phyloP scores from a whole-genome alignment of 2,329 filamentous ascomycete species.

The Microdochium nivale region DNA sequence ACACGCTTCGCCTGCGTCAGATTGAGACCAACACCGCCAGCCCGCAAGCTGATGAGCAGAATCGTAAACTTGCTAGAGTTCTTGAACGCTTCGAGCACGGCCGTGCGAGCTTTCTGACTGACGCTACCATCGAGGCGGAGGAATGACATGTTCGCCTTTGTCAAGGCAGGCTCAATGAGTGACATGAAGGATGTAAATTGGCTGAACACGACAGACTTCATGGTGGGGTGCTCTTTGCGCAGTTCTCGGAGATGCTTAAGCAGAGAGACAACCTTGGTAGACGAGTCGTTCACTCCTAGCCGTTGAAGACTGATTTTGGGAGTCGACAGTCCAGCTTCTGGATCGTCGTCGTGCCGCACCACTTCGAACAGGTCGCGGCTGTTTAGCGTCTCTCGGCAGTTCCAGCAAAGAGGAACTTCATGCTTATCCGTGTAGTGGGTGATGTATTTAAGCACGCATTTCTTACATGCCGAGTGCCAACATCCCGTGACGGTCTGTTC shows the following conservation, averaged over 20 bases:
- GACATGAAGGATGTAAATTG: constrained; percentile 96
- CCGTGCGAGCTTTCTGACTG: constrained; percentile 73
- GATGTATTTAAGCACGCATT: constrained; percentile 85
- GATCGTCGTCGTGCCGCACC: constrained; percentile 63
- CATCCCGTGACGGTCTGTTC: constrained; percentile 92
- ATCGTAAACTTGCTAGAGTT: constrained; percentile 56
- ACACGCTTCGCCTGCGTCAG: constrained; percentile 82
- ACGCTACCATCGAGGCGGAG: constrained; percentile 90
- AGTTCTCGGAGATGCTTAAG: constrained; percentile 65
- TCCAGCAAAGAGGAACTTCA: constrained; percentile 75
- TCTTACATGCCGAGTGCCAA: constrained; percentile 96
- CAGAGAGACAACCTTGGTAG: constrained; percentile 79
- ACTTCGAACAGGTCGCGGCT: constrained; percentile 87
- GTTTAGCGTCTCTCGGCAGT: constrained; percentile 77
- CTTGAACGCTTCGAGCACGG: constrained; percentile 67
- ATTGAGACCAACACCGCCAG: constrained; percentile 90
- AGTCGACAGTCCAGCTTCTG: constrained; percentile 32
- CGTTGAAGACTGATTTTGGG: constrained; percentile 52
- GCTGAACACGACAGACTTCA: constrained; percentile 89
- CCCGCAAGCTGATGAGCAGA: constrained; percentile 74
- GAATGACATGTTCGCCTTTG: constrained; percentile 62
- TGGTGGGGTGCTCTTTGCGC: constrained; percentile 54
- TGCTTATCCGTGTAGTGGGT: constrained; percentile 74
- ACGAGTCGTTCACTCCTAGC: constrained; percentile 58
- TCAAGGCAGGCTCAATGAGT: constrained; percentile 76